Conservation (phyloP, 257 asterid species). For the Henckelia pumila region DNA sequence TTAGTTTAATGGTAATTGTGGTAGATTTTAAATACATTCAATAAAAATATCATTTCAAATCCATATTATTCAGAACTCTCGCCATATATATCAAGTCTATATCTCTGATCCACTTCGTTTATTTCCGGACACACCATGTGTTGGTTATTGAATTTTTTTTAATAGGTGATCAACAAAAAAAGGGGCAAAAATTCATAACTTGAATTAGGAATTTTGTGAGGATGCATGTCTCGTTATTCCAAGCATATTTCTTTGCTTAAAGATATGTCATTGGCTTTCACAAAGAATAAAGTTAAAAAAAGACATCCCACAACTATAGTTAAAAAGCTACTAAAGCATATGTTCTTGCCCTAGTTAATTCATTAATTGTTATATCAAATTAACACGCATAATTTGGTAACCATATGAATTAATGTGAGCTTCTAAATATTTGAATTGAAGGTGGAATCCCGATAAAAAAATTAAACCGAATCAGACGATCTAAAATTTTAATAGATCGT, state of each 20-base stretch:
- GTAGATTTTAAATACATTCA: too few relatives aligned
- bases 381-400: background rate
- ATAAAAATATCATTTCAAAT: too few relatives aligned
- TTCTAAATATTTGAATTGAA: too few relatives aligned
- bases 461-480: background rate
- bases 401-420: background rate
- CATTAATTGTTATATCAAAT: background rate
- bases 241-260: background rate
- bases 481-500: too few relatives aligned
- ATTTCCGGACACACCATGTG: background rate
- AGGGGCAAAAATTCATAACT: background rate
- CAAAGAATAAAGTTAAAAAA: background rate
- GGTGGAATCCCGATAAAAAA: background rate
- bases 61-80: too few relatives aligned
- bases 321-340: background rate
- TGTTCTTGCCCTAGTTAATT: background rate
- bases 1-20: too few relatives aligned
- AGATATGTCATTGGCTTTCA: background rate
- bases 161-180: background rate
- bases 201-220: background rate
- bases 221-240: background rate
- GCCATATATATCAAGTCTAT: too few relatives aligned
- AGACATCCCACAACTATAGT: background rate
- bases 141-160: background rate
- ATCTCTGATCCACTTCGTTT: too few relatives aligned